phyloP scores from a whole-genome alignment of 1,139 yeast genomes.

The Kodamaea alishanica region DNA sequence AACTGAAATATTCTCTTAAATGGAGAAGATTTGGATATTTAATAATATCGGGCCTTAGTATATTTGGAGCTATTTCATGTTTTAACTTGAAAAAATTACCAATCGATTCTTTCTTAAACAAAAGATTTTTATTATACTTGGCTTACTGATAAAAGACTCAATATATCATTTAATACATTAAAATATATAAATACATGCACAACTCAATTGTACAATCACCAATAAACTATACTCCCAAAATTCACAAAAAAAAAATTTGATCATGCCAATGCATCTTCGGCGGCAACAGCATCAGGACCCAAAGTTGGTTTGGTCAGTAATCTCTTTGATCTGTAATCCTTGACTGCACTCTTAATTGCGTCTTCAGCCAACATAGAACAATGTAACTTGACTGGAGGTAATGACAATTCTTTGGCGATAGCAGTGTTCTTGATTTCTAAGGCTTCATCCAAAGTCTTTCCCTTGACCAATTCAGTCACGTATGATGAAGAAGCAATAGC shows the following conservation, averaged over 20 bases:
- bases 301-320: slow-evolving; percentile 42
- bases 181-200: no score
- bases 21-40: slow-evolving; percentile 37
- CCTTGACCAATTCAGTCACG: slow-evolving; percentile 93
- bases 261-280: slow-evolving; percentile 7
- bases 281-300: slow-evolving; percentile 44
- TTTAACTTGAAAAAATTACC: background rate
- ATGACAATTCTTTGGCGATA: slow-evolving; percentile 86
- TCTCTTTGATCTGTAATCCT: slow-evolving; percentile 85
- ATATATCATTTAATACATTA: no score
- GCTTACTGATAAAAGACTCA: no score
- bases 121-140: slow-evolving; percentile 2
- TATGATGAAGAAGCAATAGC: slow-evolving; percentile 96
- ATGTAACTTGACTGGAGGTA: slow-evolving; percentile 96
- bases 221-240: background rate
- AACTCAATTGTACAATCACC: no score
- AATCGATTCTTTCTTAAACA: slow-evolving; percentile 4
- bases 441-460: slow-evolving; percentile 93
- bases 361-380: slow-evolving; percentile 99
- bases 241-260: slow-evolving; percentile 14
- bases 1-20: slow-evolving; percentile 24
- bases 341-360: slow-evolving; percentile 95
- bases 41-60: background rate
- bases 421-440: slow-evolving; percentile 84
- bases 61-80: no score